Percentiles rank a stretch among this genome's conserved stretches.
Evolutionary conservation across 345 rosid genomes (phyloP).

Genomic region (Boechera retrofracta): DNA sequence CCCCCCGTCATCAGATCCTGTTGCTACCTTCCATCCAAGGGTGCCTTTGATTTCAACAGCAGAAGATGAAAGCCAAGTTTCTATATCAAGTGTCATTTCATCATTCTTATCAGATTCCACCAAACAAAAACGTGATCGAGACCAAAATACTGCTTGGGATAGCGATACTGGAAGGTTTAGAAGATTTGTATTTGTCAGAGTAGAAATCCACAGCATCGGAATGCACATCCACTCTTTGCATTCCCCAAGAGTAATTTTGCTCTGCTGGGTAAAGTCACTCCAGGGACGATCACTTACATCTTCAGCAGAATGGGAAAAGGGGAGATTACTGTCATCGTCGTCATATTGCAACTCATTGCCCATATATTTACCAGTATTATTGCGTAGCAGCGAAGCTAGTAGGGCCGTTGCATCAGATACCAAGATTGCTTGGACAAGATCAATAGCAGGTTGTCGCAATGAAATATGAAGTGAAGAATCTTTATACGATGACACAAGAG

Average conservation of each 20-base stretch:
- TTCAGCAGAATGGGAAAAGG: slow-evolving; percentile 50
- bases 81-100: slow-evolving; percentile 64
- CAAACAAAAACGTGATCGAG: slow-evolving; percentile 78
- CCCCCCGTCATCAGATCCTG: slow-evolving; percentile 94
- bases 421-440: slow-evolving; percentile 76
- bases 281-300: slow-evolving; percentile 61
- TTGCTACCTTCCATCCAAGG: slow-evolving; percentile 91
- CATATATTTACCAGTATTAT: slow-evolving; percentile 43
- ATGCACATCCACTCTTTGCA: slow-evolving; percentile 84
- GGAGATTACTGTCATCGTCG: slow-evolving; percentile 52
- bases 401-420: slow-evolving; percentile 93
- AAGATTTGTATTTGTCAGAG: slow-evolving; percentile 68
- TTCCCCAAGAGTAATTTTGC: slow-evolving; percentile 61
- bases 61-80: slow-evolving; percentile 73
- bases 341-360: slow-evolving; percentile 50
- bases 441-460: slow-evolving; percentile 91
- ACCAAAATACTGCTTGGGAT: slow-evolving; percentile 92
- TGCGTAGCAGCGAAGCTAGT: slow-evolving; percentile 55
- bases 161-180: slow-evolving; percentile 71
- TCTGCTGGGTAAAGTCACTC: slow-evolving; percentile 73
- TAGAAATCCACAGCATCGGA: slow-evolving; percentile 94
- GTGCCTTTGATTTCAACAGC: slow-evolving; percentile 72
- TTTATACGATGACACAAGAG: slow-evolving; percentile 80
- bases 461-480: slow-evolving; percentile 92
- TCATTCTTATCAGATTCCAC: slow-evolving; percentile 77